phyloP scores from a whole-genome alignment of 495 filamentous ascomycete species.

The Aspergillus sclerotiicarbonarius region DNA sequence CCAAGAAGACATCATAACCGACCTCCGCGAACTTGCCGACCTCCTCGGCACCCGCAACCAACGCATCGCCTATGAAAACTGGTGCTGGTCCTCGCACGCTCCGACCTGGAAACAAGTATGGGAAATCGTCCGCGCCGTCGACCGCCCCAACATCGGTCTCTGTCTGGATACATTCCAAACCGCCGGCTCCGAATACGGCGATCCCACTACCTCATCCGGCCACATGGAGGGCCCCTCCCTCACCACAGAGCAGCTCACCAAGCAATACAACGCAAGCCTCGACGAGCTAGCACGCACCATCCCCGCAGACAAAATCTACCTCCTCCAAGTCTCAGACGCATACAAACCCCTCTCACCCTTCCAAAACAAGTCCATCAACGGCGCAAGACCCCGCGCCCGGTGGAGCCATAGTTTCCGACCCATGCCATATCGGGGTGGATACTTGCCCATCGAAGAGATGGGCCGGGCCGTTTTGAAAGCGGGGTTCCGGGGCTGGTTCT shows the following conservation, averaged over 20 bases:
- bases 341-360: conserved; percentile 59
- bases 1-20: conserved; percentile 50
- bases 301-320: conserved; percentile 69
- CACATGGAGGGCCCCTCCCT: conserved; percentile 42
- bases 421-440: conserved; percentile 69
- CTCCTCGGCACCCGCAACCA: conserved; percentile 55
- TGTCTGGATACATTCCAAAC: conserved; percentile 85
- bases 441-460: conserved; percentile 67
- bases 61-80: conserved; percentile 76
- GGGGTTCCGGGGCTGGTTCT: conserved; percentile 71
- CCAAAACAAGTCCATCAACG: conserved; percentile 39
- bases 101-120: conserved; percentile 67
- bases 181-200: conserved; percentile 71
- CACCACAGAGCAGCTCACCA: conserved; percentile 43
- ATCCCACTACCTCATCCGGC: conserved; percentile 67
- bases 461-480: conserved; percentile 65
- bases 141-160: conserved; percentile 66
- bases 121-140: conserved; percentile 60
- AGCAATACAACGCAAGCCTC: conserved; percentile 52
- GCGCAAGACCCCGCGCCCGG: conserved; percentile 55
- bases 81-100: conserved; percentile 78
- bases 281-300: conserved; percentile 52
- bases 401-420: conserved; percentile 76
- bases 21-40: conserved; percentile 64
- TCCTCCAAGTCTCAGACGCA: conserved; percentile 79